These are phyloP conservation scores for Clonostachys rhizophaga DNA, from an alignment of 2,329 filamentous ascomycete species.

Conservation along the genomic window DNA sequence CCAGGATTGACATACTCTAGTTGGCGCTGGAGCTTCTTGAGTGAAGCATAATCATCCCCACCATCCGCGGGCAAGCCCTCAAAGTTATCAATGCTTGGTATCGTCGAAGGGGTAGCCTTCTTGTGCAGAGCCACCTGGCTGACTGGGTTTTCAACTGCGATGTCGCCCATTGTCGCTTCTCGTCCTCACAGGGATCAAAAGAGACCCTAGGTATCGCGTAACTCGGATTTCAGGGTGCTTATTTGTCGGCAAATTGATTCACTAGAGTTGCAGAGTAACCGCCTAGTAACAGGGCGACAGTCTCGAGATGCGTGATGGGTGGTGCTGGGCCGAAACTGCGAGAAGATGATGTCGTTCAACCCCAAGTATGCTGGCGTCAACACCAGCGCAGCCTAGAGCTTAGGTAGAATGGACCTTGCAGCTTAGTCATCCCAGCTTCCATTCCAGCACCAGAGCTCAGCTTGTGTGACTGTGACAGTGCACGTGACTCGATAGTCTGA, in stretches of 20 bases:
- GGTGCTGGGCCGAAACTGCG: too few relatives aligned
- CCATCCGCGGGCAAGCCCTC: constrained; percentile 78
- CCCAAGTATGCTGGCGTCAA: too few relatives aligned
- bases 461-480: background rate
- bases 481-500: background rate
- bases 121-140: constrained; percentile 73
- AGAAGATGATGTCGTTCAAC: too few relatives aligned
- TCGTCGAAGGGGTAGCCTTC: constrained; percentile 73
- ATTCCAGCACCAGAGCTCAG: too few relatives aligned
- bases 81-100: constrained; percentile 85
- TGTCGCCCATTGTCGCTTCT: constrained; percentile 67
- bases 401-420: background rate
- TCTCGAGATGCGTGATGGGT: too few relatives aligned
- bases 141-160: constrained; percentile 76
- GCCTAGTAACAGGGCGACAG: too few relatives aligned
- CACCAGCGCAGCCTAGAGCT: too few relatives aligned
- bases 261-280: too few relatives aligned
- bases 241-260: too few relatives aligned
- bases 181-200: background rate
- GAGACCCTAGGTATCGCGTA: too few relatives aligned
- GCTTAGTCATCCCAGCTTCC: background rate
- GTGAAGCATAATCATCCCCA: constrained; percentile 86
- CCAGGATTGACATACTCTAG: constrained; percentile 63
- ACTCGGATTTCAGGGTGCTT: too few relatives aligned
- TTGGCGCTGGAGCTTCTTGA: constrained; percentile 96